Evolutionary conservation across 177 flowering plant genomes (phyloP).

Genomic region (Vitis hybrid): DNA sequence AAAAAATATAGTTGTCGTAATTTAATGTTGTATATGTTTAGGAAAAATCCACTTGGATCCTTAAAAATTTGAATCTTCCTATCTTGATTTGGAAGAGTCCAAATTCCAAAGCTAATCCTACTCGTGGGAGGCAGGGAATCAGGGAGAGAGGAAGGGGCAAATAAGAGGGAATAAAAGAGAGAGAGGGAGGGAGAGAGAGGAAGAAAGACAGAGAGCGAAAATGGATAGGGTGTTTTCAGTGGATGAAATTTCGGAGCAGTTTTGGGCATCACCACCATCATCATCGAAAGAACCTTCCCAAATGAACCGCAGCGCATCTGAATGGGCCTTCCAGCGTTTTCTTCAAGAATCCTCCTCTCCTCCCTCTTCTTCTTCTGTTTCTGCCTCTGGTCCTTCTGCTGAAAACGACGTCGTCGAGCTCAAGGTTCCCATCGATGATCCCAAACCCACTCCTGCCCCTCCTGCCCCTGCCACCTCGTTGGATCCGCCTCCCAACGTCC

Average conservation of each 20-base stretch:
- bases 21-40: too few relatives aligned
- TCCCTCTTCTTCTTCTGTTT: not conserved
- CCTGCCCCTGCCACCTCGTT: constrained; percentile 4
- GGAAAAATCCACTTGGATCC: too few relatives aligned
- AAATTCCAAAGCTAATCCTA: too few relatives aligned
- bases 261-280: constrained; percentile 45
- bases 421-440: constrained; percentile 6
- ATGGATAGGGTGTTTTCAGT: constrained; percentile 86
- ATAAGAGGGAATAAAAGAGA: not conserved
- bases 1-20: too few relatives aligned
- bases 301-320: constrained; percentile 82
- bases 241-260: constrained; percentile 63
- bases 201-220: constrained; percentile 18
- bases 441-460: not conserved
- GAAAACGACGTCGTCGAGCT: constrained; percentile 26
- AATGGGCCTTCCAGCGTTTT: constrained; percentile 83
- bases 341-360: constrained; percentile 39
- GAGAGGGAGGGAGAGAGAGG: constrained; percentile 8
- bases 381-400: constrained; percentile 6
- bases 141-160: too few relatives aligned
- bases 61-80: too few relatives aligned
- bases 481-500: constrained; percentile 20
- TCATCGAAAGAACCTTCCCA: constrained; percentile 14
- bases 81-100: too few relatives aligned
- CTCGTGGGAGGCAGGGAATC: too few relatives aligned